Percentiles rank a stretch among this genome's conserved stretches.
These are phyloP conservation scores for Chaetoceros muelleri DNA, from an alignment of 108 stramenopile genomes.

Conservation along the genomic window DNA sequence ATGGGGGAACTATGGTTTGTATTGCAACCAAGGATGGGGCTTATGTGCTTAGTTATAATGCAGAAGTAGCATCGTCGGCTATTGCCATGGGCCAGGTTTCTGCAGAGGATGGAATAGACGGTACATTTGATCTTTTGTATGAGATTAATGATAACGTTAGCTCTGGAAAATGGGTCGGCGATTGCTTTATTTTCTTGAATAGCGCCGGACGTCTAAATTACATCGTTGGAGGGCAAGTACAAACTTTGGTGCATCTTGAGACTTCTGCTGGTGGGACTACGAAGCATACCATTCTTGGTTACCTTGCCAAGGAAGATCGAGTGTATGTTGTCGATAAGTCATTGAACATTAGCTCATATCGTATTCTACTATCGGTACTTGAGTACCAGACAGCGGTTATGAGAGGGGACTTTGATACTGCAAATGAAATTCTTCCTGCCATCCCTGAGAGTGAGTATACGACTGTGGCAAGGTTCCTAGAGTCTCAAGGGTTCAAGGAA, in stretches of 20 bases:
- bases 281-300: slow-evolving; percentile 88
- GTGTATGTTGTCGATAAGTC: slow-evolving; percentile 94
- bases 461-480: slow-evolving; percentile 93
- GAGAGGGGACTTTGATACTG: slow-evolving; percentile 95
- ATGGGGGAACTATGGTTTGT: slow-evolving; percentile 87
- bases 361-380: slow-evolving; percentile 81
- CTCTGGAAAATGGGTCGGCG: slow-evolving; percentile 98
- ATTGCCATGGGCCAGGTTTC: slow-evolving; percentile 75
- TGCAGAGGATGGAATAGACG: slow-evolving; percentile 93
- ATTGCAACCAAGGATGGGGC: slow-evolving; percentile 86
- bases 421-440: slow-evolving; percentile 86
- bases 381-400: slow-evolving; percentile 99
- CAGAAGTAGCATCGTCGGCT: slow-evolving; percentile 66
- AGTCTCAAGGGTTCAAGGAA: slow-evolving; percentile 99
- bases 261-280: slow-evolving; percentile 67
- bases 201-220: slow-evolving; percentile 87
- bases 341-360: slow-evolving; percentile 87
- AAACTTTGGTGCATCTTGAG: slow-evolving; percentile 94
- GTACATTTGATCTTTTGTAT: slow-evolving; percentile 89
- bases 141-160: slow-evolving; percentile 87
- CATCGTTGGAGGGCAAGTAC: slow-evolving; percentile 95
- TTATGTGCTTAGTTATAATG: slow-evolving; percentile 87
- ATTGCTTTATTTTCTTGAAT: slow-evolving; percentile 98
- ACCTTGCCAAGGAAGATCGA: slow-evolving; percentile 96
- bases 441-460: slow-evolving; percentile 92